A percentile compares a stretch with the other conserved stretches of the same genome.
phyloP scores from a whole-genome alignment of 108 stramenopile genomes.

The Nitzschia inconspicua region DNA sequence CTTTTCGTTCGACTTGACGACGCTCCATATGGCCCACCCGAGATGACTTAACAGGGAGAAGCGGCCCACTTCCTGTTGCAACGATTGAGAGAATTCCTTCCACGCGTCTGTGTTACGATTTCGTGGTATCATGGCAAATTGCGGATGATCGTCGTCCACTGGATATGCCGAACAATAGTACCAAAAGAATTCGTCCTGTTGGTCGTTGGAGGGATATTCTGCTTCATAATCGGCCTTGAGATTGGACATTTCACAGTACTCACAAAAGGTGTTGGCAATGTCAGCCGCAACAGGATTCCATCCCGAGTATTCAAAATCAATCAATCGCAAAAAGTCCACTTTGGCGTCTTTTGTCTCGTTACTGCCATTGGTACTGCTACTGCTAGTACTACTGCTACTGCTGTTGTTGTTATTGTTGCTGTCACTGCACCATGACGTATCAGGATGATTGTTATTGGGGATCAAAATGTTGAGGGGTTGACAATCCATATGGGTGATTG shows the following conservation, averaged over 20 bases:
- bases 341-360: too few species aligned
- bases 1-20: conserved; percentile 48
- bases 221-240: conserved; percentile 45
- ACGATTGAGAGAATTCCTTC: conserved; percentile 18
- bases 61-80: conserved; percentile 43
- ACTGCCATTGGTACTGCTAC: too few species aligned
- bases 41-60: conserved; percentile 60
- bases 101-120: conserved; percentile 8
- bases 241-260: conserved; percentile 66
- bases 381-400: too few species aligned
- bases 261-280: conserved; percentile 86
- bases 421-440: too few species aligned
- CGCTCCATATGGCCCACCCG: conserved; percentile 71
- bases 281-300: conserved; percentile 60
- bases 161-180: conserved; percentile 6
- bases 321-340: conserved; percentile 43
- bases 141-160: not conserved
- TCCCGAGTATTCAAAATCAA: conserved; percentile 84
- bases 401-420: too few species aligned
- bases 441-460: conserved; percentile 11
- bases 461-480: conserved; percentile 50
- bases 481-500: conserved; percentile 62
- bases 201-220: conserved; percentile 48
- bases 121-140: too few species aligned
- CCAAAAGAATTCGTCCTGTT: conserved; percentile 36